Percentiles rank a stretch among this genome's conserved stretches.
Evolutionary conservation across 305 asterid genomes (phyloP).

Genomic region (Fraxinus paxiana): DNA sequence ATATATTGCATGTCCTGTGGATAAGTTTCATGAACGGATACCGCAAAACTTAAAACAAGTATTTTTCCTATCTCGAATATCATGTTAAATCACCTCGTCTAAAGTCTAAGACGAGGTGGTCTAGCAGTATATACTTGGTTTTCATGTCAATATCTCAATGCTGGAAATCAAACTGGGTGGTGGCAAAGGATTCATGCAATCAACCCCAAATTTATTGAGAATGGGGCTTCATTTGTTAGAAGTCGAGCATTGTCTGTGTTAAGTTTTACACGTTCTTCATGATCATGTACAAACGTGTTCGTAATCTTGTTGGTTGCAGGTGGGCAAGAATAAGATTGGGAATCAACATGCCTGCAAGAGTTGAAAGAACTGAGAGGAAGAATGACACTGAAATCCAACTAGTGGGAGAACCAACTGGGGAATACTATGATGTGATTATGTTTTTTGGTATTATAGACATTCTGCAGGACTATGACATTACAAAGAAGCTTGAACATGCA

Average conservation of each 20-base stretch:
- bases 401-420: slow-evolving; percentile 88
- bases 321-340: slow-evolving; percentile 77
- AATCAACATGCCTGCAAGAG: slow-evolving; percentile 81
- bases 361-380: slow-evolving; percentile 70
- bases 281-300: background rate
- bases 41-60: background rate
- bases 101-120: background rate
- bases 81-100: background rate
- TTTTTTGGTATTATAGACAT: slow-evolving; percentile 91
- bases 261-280: background rate
- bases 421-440: slow-evolving; percentile 68
- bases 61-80: background rate
- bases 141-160: background rate
- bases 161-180: background rate
- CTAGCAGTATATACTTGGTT: background rate
- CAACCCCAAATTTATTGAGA: background rate
- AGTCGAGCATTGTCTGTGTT: background rate
- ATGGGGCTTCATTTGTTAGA: background rate
- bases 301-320: slow-evolving; percentile 27
- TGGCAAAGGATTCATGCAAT: background rate
- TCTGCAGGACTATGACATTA: slow-evolving; percentile 88
- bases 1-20: background rate
- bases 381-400: slow-evolving; percentile 39
- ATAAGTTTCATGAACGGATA: background rate
- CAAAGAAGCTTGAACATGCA: slow-evolving; percentile 92